Evolutionary conservation across 495 filamentous ascomycete genomes (phyloP).

Genomic region (Penicillium samsonianum): DNA sequence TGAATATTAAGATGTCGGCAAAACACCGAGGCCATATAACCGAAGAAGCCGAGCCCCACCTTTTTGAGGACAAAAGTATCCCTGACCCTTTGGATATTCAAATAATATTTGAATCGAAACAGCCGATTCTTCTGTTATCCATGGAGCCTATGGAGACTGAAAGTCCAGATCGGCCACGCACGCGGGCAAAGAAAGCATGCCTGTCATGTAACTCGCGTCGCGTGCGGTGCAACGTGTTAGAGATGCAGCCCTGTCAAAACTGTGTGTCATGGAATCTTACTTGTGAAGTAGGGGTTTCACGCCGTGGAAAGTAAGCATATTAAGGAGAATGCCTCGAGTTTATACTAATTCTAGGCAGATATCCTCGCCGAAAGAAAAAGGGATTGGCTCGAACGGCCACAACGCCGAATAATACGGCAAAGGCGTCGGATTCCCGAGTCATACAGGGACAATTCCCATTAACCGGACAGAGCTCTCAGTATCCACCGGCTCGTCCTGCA

Average conservation of each 20-base stretch:
- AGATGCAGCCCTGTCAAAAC: conserved; percentile 47
- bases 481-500: conserved; percentile 13
- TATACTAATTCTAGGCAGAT: conserved; percentile 24
- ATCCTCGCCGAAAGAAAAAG: conserved; percentile 31
- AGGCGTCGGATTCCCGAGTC: not conserved
- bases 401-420: not conserved
- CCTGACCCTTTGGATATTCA: not conserved
- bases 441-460: conserved; percentile 3
- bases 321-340: not conserved
- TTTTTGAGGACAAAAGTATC: not conserved
- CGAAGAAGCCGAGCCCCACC: conserved; percentile 30
- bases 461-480: conserved; percentile 5
- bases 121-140: conserved; percentile 16
- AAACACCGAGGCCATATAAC: conserved; percentile 21
- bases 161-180: conserved; percentile 22
- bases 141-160: conserved; percentile 18
- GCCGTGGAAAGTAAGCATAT: conserved; percentile 44
- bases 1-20: not conserved
- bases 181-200: conserved; percentile 48
- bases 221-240: conserved; percentile 49
- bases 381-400: conserved; percentile 9
- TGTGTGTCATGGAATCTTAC: conserved; percentile 39
- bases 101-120: not conserved
- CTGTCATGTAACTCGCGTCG: conserved; percentile 48
- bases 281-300: conserved; percentile 47